A percentile compares a stretch with the other conserved stretches of the same genome.
Evolutionary conservation across 176 grass and related monocot genomes (phyloP).

Genomic region (Pontederia crassipes): DNA sequence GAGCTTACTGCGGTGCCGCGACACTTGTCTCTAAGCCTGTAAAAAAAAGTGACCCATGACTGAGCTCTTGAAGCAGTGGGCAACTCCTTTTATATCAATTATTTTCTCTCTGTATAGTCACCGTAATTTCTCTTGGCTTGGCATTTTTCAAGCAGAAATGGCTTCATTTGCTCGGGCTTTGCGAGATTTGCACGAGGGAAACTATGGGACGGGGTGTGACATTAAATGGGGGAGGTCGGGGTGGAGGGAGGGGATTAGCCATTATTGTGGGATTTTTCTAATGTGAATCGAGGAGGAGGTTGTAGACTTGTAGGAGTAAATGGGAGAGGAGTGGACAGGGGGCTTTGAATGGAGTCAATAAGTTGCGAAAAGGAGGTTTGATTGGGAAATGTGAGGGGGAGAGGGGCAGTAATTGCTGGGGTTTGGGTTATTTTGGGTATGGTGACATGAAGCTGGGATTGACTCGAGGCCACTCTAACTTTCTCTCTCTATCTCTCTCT

Average conservation of each 20-base stretch:
- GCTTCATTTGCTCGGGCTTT: background rate
- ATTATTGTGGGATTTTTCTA: slow-evolving; percentile 11
- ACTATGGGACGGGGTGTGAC: background rate
- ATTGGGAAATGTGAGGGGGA: slow-evolving; percentile 16
- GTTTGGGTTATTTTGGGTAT: slow-evolving; percentile 7
- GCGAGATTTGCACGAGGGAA: background rate
- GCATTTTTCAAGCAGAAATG: background rate
- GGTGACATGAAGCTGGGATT: slow-evolving; percentile 13
- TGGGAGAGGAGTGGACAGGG: background rate
- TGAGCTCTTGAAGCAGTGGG: background rate
- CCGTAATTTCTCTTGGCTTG: background rate
- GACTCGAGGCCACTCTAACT: slow-evolving; percentile 8
- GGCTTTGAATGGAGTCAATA: background rate
- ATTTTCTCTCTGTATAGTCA: background rate
- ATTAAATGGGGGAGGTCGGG: background rate
- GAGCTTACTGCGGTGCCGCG: too few relatives aligned
- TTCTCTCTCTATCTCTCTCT: background rate
- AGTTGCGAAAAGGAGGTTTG: slow-evolving; percentile 8
- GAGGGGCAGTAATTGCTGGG: slow-evolving; percentile 3
- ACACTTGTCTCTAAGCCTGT: too few relatives aligned
- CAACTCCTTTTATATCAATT: background rate
- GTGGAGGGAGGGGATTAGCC: background rate
- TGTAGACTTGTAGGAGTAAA: slow-evolving; percentile 27
- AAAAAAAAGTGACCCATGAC: too few relatives aligned
- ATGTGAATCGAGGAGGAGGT: slow-evolving; percentile 6